A percentile compares a stretch with the other conserved stretches of the same genome.
These are phyloP conservation scores for Ananas comosus DNA, from an alignment of 176 grass and related monocot genomes.

Conservation along the genomic window DNA sequence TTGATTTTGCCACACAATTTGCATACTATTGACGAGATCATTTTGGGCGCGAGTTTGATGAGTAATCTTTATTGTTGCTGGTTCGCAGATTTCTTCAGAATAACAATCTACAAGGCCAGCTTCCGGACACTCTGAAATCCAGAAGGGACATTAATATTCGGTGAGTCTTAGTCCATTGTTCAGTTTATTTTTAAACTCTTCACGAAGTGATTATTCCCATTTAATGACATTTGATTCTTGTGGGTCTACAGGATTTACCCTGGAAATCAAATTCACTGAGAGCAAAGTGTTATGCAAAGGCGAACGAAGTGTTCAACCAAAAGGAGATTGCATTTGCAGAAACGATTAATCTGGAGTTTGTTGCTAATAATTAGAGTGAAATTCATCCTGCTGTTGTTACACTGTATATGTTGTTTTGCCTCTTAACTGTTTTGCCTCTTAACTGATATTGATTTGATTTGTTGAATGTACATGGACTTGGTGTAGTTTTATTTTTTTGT, in stretches of 20 bases:
- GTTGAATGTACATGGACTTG: no score
- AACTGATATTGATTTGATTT: no score
- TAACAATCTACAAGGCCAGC: constrained; percentile 39
- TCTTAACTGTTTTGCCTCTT: no score
- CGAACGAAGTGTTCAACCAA: not conserved
- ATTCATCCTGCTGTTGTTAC: no score
- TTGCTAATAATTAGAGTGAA: no score
- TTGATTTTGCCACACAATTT: no score
- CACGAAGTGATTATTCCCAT: not conserved
- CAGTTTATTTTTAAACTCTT: not conserved
- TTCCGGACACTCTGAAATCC: constrained; percentile 52
- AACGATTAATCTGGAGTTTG: no score
- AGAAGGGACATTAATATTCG: constrained; percentile 28
- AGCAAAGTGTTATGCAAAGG: not conserved
- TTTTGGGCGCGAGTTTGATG: not conserved
- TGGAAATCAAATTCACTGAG: constrained; percentile 37
- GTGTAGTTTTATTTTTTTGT: no score
- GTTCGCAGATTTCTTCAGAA: constrained; percentile 58
- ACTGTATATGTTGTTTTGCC: no score
- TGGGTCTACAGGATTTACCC: constrained; percentile 39
- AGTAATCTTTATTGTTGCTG: not conserved
- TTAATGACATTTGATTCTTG: not conserved
- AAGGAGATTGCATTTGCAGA: no score
- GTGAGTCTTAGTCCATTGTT: constrained; percentile 25
- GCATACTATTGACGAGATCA: no score